Evolutionary conservation across 306 rosid genomes (phyloP).

Genomic region (Lablab purpureus): DNA sequence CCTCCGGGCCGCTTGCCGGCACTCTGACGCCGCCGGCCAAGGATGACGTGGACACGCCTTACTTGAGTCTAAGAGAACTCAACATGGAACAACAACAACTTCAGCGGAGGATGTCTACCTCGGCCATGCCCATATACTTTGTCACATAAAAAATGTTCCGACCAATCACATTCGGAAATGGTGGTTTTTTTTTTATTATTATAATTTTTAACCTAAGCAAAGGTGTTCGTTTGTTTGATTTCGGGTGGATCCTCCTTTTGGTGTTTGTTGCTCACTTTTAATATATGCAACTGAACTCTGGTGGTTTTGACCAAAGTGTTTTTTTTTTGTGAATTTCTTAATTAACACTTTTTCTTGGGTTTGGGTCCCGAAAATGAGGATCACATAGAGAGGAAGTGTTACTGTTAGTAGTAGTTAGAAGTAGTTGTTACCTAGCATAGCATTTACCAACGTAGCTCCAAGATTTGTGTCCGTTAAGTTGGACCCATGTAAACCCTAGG

Average conservation of each 20-base stretch:
- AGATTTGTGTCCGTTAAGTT: constrained; percentile 43
- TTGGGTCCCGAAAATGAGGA: constrained; percentile 33
- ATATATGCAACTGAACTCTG: not conserved
- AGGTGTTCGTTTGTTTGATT: constrained; percentile 28
- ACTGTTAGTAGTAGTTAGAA: not conserved
- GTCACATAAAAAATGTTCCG: constrained; percentile 50
- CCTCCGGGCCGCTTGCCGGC: constrained; percentile 84
- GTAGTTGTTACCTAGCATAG: not conserved
- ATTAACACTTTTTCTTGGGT: not conserved
- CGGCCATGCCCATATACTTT: constrained; percentile 83
- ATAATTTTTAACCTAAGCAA: constrained; percentile 25
- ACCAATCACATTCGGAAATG: too few relatives aligned
- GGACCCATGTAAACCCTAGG: constrained; percentile 40
- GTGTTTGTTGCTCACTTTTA: constrained; percentile 47
- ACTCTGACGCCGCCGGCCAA: constrained; percentile 56
- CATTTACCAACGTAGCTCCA: constrained; percentile 8
- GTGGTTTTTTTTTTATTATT: not conserved
- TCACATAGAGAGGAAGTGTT: not conserved
- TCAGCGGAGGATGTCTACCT: constrained; percentile 71
- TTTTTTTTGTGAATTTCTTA: not conserved
- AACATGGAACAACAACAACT: constrained; percentile 71
- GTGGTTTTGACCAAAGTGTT: constrained; percentile 51
- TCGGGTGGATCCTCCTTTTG: constrained; percentile 55
- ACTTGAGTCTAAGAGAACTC: constrained; percentile 87
- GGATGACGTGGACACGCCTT: constrained; percentile 67